Evolutionary conservation across 805 yeast species (phyloP).

Genomic region (Tetrapisispora arboricola): DNA sequence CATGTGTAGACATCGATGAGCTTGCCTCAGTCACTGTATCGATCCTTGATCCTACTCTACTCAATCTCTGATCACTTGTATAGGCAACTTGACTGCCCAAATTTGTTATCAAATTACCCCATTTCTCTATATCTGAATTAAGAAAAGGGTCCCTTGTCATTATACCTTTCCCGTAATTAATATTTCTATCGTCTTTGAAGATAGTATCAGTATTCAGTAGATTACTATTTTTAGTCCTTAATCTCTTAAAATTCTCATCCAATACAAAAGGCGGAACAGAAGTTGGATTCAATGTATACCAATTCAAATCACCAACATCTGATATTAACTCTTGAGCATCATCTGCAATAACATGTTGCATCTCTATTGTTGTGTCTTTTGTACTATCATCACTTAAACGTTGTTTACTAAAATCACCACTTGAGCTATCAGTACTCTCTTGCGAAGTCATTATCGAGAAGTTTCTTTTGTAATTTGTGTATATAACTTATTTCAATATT

Average conservation of each 20-base stretch:
- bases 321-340: background rate
- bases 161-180: slow-evolving; percentile 1
- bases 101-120: slow-evolving; percentile 40
- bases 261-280: slow-evolving; percentile 58
- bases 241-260: slow-evolving; percentile 31
- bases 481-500: too few relatives aligned
- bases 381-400: too few relatives aligned
- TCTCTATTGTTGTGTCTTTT: too few relatives aligned
- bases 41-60: background rate
- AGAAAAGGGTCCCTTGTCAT: slow-evolving; percentile 29
- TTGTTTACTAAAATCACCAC: too few relatives aligned
- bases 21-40: background rate
- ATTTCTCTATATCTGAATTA: slow-evolving; percentile 32
- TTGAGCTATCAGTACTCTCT: too few relatives aligned
- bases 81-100: slow-evolving; percentile 25
- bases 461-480: too few relatives aligned
- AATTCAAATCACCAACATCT: slow-evolving; percentile 12
- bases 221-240: slow-evolving; percentile 9
- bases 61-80: slow-evolving; percentile 6
- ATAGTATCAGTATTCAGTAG: slow-evolving; percentile 20
- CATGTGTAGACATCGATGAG: background rate
- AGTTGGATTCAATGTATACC: slow-evolving; percentile 31
- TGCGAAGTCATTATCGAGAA: too few relatives aligned
- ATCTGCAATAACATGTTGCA: background rate
- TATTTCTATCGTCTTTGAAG: background rate